A percentile compares a stretch with the other conserved stretches of the same genome.
Evolutionary conservation across 1,139 yeast genomes (phyloP).

Genomic region (Blastobotrys apis): DNA sequence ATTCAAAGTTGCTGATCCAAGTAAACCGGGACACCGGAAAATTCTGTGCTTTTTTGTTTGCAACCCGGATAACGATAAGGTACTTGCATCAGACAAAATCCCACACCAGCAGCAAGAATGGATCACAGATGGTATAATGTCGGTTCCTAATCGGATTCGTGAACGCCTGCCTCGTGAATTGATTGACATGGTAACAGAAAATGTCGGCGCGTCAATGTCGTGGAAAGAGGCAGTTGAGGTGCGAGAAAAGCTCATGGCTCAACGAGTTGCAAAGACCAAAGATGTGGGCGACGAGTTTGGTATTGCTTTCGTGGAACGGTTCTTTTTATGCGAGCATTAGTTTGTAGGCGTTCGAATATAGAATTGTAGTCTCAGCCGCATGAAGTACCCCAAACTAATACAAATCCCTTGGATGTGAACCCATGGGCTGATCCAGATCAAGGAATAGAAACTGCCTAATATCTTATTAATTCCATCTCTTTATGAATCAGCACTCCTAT

Average conservation of each 20-base stretch:
- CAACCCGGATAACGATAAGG: slow-evolving; percentile 34
- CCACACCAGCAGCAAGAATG: slow-evolving; percentile 45
- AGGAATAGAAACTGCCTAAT: no score
- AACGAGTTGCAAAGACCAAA: slow-evolving; percentile 27
- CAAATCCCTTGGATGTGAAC: no score
- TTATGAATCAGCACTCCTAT: no score
- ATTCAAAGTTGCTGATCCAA: slow-evolving; percentile 38
- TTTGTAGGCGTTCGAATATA: no score
- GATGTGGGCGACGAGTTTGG: slow-evolving; percentile 22
- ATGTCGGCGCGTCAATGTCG: slow-evolving; percentile 18
- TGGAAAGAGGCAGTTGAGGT: slow-evolving; percentile 32
- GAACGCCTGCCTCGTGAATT: not conserved
- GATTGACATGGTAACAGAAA: not conserved
- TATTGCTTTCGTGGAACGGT: no score
- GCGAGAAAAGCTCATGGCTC: slow-evolving; percentile 38
- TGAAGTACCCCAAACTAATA: no score
- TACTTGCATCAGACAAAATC: slow-evolving; percentile 36
- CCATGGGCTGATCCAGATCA: no score
- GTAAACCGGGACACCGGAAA: slow-evolving; percentile 41
- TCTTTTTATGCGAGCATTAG: slow-evolving; percentile 38
- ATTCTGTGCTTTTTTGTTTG: slow-evolving; percentile 43
- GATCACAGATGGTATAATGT: not conserved
- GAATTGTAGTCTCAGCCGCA: no score
- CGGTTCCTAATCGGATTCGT: not conserved
- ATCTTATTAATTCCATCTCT: no score